These are phyloP conservation scores for Lentinus brumalis DNA, from an alignment of 768 basidiomycete genomes.

Conservation along the genomic window DNA sequence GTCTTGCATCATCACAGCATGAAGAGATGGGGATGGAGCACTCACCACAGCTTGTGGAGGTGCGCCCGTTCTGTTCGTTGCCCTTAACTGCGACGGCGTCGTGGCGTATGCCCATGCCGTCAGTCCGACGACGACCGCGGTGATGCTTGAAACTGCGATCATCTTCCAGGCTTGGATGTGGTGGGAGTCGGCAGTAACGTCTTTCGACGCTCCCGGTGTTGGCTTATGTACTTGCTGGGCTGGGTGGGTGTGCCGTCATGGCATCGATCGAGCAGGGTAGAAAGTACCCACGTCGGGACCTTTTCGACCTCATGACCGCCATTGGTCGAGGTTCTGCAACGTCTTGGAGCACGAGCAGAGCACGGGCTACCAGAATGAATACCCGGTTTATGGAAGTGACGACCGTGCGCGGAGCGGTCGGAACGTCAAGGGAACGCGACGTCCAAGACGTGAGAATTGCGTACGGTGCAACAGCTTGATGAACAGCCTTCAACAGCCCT, in stretches of 20 bases:
- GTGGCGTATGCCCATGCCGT: slow-evolving; percentile 10
- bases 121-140: slow-evolving; percentile 1
- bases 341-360: neutral
- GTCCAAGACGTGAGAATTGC: no score
- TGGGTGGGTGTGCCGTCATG: slow-evolving; percentile 9
- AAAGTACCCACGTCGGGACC: slow-evolving; percentile 12
- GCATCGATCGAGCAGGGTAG: neutral
- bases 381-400: no score
- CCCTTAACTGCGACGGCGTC: neutral
- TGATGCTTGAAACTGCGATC: slow-evolving; percentile 3
- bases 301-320: slow-evolving; percentile 13
- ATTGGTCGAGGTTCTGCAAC: neutral
- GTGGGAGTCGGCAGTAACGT: neutral
- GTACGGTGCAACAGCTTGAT: no score
- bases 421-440: no score
- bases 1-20: neutral
- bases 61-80: neutral
- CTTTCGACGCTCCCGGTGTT: neutral
- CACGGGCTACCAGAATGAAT: neutral
- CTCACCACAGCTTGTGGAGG: slow-evolving; percentile 19
- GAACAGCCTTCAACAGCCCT: neutral
- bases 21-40: neutral
- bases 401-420: no score
- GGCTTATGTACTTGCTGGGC: slow-evolving; percentile 7
- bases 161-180: slow-evolving; percentile 1